These are phyloP conservation scores for Vanrija pseudolonga DNA, from an alignment of 1,284 basidiomycete species.

Conservation along the genomic window DNA sequence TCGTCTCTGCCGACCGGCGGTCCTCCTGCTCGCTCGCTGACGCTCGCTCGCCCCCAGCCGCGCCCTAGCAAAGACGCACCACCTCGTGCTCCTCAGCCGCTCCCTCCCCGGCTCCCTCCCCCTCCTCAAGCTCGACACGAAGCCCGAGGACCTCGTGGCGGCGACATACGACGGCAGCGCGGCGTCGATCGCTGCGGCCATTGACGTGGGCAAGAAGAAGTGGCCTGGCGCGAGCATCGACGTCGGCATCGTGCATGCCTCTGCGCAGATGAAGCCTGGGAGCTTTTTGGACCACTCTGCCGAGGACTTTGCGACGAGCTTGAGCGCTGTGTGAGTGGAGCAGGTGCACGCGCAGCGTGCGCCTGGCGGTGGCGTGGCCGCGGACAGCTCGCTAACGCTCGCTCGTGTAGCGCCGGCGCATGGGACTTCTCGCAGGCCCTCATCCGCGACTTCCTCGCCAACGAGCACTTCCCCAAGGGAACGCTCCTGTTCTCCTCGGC, in stretches of 20 bases:
- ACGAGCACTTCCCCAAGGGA: constrained; percentile 16
- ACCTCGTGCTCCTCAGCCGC: constrained; percentile 43
- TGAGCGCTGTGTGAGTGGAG: constrained; percentile 37
- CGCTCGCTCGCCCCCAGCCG: constrained; percentile 11
- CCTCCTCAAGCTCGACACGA: constrained; percentile 22
- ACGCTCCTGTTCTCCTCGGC: constrained; percentile 46
- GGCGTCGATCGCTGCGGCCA: constrained; percentile 25
- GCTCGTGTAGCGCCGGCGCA: constrained; percentile 20
- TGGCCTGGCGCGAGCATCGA: constrained; percentile 37
- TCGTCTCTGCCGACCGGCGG: neutral
- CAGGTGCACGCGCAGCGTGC: too few relatives aligned
- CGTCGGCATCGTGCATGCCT: constrained; percentile 42
- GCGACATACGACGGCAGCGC: constrained; percentile 28
- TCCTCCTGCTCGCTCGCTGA: neutral
- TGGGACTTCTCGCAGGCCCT: constrained; percentile 38
- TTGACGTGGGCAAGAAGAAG: constrained; percentile 26
- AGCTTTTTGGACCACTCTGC: constrained; percentile 33
- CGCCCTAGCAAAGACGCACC: constrained; percentile 38
- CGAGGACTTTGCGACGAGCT: constrained; percentile 26
- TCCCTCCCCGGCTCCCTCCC: constrained; percentile 37
- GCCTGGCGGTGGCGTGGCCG: too few relatives aligned
- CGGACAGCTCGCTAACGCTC: neutral
- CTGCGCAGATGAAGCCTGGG: constrained; percentile 27
- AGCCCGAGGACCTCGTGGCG: constrained; percentile 26
- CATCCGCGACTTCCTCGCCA: constrained; percentile 31